Base-by-base conservation (phyloP, 2,329 filamentous ascomycete genomes). In the Neocatenulostroma microsporum region DNA sequence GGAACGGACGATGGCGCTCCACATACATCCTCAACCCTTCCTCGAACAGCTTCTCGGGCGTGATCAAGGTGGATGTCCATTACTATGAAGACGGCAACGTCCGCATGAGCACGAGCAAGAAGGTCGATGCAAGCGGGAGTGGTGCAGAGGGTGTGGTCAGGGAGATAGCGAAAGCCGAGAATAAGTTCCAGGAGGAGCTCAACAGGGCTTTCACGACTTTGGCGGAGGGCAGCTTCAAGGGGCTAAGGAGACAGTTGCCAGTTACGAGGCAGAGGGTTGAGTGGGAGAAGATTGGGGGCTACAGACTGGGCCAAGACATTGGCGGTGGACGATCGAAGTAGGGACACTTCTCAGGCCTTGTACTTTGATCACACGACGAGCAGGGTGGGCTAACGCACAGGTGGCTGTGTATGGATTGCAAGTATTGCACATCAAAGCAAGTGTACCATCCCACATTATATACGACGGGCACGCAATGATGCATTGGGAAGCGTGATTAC, bases 71-170 rank as follows among this genome's bases (percentile, higher is more conserved):
- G 37, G 88, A 96, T 51, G 89, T 98, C 34, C 91, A 98, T 71
- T 98, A 98, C 73, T 98, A 96, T 68, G 91, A 98, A 67, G 91
- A 98, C 59, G 91, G 91, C 45, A 98, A 98, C 58, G 91, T 98
- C 39, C 82, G 91, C 2, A 74, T 98, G 41, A 72, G 89, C 46
- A 95, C 91, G 13, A 81, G 76, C 55, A 95, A 95, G 66, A 69
- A 82, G 8, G 61, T 89, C 11, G 70, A 70, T 1, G 61, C 74
- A 3, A 74, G 74, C 6, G 6, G 78, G 74, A 1, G 71, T 70
- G 20, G 73, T 2, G 80, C 78, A 7, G 73, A 74, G 0, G 82
- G 80, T 23, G 75, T 96, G 30, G 70, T 82, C 46, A 80, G 77
- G 62, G 80, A 86, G 60, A 85, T 98, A 51, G 82, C 84, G 4